Evolutionary conservation across 1,284 basidiomycete species (phyloP).

Genomic region (Schizophyllum commune): DNA sequence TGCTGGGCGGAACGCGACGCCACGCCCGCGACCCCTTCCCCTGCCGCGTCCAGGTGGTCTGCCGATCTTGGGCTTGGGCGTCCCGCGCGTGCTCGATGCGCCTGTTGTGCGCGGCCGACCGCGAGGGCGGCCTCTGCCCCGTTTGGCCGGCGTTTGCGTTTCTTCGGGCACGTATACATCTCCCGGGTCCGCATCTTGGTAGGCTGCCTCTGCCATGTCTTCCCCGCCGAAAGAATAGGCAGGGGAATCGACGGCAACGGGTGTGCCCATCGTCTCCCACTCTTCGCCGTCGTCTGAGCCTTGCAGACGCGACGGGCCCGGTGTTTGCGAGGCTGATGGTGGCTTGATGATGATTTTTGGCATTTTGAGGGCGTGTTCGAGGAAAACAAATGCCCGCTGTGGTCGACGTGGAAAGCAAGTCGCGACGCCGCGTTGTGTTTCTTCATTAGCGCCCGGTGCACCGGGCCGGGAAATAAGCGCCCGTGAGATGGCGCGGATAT

Average conservation of each 20-base stretch:
- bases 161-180: conserved; percentile 18
- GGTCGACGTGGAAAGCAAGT: no score
- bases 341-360: conserved; percentile 50
- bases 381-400: not conserved
- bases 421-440: no score
- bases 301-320: not conserved
- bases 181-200: conserved; percentile 19
- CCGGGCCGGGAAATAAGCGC: no score
- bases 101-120: conserved; percentile 12
- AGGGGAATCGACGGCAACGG: conserved; percentile 19
- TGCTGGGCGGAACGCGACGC: conserved; percentile 37
- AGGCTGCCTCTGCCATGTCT: conserved; percentile 20
- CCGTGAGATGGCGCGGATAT: no score
- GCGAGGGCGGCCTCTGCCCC: conserved; percentile 21
- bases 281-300: not conserved
- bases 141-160: conserved; percentile 15
- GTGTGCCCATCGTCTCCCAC: not conserved
- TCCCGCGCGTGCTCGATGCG: conserved; percentile 18
- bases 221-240: conserved; percentile 19
- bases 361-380: conserved; percentile 7
- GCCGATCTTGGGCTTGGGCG: conserved; percentile 27
- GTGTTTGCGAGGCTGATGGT: conserved; percentile 16
- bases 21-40: conserved; percentile 29
- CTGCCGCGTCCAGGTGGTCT: conserved; percentile 29
- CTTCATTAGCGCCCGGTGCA: no score